Evolutionary conservation across 2,329 filamentous ascomycete genomes (phyloP).

Genomic region (Blumeria graminis): DNA sequence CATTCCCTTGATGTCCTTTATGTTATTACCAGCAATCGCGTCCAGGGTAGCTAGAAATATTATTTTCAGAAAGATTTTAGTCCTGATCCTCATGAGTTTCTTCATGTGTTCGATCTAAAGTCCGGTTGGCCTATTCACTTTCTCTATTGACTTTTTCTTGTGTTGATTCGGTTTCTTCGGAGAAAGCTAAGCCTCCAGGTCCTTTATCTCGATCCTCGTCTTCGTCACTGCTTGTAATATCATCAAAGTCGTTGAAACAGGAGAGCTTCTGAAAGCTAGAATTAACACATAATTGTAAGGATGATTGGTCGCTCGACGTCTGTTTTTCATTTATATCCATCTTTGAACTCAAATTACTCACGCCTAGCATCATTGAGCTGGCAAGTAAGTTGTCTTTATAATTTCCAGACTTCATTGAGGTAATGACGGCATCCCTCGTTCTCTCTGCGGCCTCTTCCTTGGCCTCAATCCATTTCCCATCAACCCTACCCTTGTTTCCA

Average conservation of each 20-base stretch:
- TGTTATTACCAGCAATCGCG: too few relatives aligned
- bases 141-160: too few relatives aligned
- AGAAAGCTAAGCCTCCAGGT: too few relatives aligned
- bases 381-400: slow-evolving; percentile 31
- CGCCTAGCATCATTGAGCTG: too few relatives aligned
- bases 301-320: slow-evolving; percentile 23
- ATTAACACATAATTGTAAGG: slow-evolving; percentile 18
- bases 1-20: too few relatives aligned
- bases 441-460: slow-evolving; percentile 77
- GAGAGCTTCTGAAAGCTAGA: slow-evolving; percentile 29
- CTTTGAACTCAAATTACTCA: not conserved
- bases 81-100: too few relatives aligned
- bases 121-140: too few relatives aligned
- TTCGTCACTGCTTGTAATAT: slow-evolving; percentile 47
- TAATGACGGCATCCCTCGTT: slow-evolving; percentile 51
- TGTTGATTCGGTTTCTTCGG: too few relatives aligned
- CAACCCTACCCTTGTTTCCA: slow-evolving; percentile 45
- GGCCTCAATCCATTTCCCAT: slow-evolving; percentile 85
- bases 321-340: slow-evolving; percentile 9
- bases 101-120: too few relatives aligned
- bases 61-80: too few relatives aligned
- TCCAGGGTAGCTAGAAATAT: too few relatives aligned
- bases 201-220: slow-evolving; percentile 17
- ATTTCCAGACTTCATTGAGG: slow-evolving; percentile 39
- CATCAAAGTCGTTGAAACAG: slow-evolving; percentile 59